A percentile compares a stretch with the other conserved stretches of the same genome.
Evolutionary conservation across 2,329 filamentous ascomycete genomes (phyloP).

Genomic region (Penicillium olsonii): DNA sequence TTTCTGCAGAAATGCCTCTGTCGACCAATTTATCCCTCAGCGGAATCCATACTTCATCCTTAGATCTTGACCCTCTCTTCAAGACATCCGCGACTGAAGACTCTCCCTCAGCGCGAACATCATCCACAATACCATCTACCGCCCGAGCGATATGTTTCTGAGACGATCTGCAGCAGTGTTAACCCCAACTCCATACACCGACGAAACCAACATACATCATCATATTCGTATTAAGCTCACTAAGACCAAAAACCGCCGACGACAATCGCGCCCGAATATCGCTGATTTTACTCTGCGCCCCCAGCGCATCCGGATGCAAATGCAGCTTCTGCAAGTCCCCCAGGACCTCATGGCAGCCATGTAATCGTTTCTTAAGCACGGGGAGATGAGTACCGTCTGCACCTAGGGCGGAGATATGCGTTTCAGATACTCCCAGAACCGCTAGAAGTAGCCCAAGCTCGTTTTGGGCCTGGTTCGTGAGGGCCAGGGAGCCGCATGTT

Average conservation of each 20-base stretch:
- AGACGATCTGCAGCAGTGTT: conserved; percentile 11
- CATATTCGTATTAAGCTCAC: conserved; percentile 18
- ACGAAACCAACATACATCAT: conserved; percentile 24
- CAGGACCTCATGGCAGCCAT: conserved; percentile 10
- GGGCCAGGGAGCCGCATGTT: conserved; percentile 10
- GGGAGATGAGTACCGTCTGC: neutral
- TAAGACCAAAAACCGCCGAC: conserved; percentile 14
- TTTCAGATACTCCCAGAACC: conserved; percentile 4
- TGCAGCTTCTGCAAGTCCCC: conserved; percentile 14
- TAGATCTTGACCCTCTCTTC: neutral
- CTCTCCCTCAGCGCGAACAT: conserved; percentile 9
- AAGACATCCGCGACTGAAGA: conserved; percentile 2
- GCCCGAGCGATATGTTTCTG: conserved; percentile 13
- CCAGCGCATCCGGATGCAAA: neutral
- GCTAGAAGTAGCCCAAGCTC: conserved; percentile 17
- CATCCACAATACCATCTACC: conserved; percentile 7
- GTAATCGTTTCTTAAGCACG: conserved; percentile 5
- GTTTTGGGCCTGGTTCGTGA: conserved; percentile 14
- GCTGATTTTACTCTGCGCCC: conserved; percentile 1
- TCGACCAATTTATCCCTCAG: conserved; percentile 11
- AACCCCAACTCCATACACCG: neutral
- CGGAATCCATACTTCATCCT: conserved; percentile 11
- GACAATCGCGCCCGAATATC: conserved; percentile 16
- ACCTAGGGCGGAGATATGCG: conserved; percentile 1
- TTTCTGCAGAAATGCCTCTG: conserved; percentile 10